Base-by-base conservation (phyloP, 805 yeast species). In the Groenewaldozyma tartarivorans region DNA sequence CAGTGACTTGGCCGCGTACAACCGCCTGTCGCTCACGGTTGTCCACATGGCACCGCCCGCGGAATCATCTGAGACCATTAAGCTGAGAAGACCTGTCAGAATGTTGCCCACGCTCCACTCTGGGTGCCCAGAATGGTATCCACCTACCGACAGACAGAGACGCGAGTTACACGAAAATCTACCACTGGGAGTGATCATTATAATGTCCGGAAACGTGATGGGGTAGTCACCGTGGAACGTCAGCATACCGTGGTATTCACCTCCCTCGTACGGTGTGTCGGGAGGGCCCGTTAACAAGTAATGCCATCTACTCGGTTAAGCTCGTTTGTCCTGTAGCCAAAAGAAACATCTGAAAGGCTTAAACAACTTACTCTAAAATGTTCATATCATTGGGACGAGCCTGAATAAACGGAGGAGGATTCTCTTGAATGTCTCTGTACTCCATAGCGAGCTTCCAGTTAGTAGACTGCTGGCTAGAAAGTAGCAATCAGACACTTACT, bases 61-160 rank as follows among this genome's bases (percentile, higher is more conserved):
- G 20, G 72, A 63, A 50, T 88, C 96, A 44, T 75, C 74, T 6
- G 92, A 80, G 1, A 94, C 85, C 97, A 88, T 88, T 55, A 88
- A 88, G 57, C 95, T 84, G 49, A 88, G 66, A 27, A 88, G 65
- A 0, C 96, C 97, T 7, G 79, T 83, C 51, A 88, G 68, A 17
- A 88, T 88, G 0, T 96, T 87, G 26, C 85, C 69, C 20, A 88
- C 96, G 35, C 87, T 77, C 96, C 96, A 88, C 4, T 94, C 86
- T 1, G 97, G 96, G 59, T 88, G 87, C 97, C 97, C 88, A 1
- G 95, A 96, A 53, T 88, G 97, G 60, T 77, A 88, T 62, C 88
- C 96, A 53, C 94, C 80, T 81, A 88, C 87, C n/a, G 88, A 78
- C 37, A 88, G 66, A 62, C 97, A 88, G 20, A 88, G 68, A 37